Evolutionary conservation across 2,329 filamentous ascomycete species (phyloP).

Genomic region (Penicillium frequentans): DNA sequence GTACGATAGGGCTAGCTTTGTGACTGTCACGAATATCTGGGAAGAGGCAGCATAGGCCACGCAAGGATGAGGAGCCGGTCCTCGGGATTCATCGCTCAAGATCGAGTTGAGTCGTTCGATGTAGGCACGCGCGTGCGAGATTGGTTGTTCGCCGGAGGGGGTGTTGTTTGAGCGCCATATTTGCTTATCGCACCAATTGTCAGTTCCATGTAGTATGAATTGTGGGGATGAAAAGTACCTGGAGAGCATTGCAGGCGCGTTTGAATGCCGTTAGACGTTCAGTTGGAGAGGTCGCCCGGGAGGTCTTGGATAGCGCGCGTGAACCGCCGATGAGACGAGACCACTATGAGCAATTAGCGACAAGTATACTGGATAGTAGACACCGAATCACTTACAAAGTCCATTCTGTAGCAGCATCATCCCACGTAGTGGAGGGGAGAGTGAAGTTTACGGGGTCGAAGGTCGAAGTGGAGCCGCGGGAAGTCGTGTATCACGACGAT

Average conservation of each 20-base stretch:
- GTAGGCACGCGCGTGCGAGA: slow-evolving; percentile 51
- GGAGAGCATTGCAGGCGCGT: slow-evolving; percentile 59
- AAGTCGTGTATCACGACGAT: slow-evolving; percentile 18
- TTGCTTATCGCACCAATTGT: slow-evolving; percentile 43
- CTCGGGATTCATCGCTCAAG: slow-evolving; percentile 84
- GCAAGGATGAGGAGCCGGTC: slow-evolving; percentile 87
- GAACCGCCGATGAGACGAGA: slow-evolving; percentile 62
- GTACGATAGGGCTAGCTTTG: slow-evolving; percentile 82
- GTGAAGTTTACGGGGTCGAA: slow-evolving; percentile 15
- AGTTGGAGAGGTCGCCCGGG: slow-evolving; percentile 55
- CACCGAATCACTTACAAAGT: slow-evolving; percentile 42
- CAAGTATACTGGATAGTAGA: background rate
- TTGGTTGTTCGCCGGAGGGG: slow-evolving; percentile 52
- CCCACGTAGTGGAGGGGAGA: slow-evolving; percentile 18
- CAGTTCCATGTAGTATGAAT: background rate
- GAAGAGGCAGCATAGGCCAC: slow-evolving; percentile 82
- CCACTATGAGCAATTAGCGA: slow-evolving; percentile 40
- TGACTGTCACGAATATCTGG: slow-evolving; percentile 85
- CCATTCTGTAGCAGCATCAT: slow-evolving; percentile 41
- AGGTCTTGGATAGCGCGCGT: slow-evolving; percentile 50
- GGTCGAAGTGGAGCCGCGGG: slow-evolving; percentile 23
- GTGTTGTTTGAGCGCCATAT: slow-evolving; percentile 60
- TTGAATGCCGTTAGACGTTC: slow-evolving; percentile 63
- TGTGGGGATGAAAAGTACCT: slow-evolving; percentile 39
- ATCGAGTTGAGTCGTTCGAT: slow-evolving; percentile 63